Percentiles rank a stretch among this genome's conserved stretches.
These are phyloP conservation scores for Penicillium desertorum DNA, from an alignment of 495 filamentous ascomycete genomes.

Conservation along the genomic window DNA sequence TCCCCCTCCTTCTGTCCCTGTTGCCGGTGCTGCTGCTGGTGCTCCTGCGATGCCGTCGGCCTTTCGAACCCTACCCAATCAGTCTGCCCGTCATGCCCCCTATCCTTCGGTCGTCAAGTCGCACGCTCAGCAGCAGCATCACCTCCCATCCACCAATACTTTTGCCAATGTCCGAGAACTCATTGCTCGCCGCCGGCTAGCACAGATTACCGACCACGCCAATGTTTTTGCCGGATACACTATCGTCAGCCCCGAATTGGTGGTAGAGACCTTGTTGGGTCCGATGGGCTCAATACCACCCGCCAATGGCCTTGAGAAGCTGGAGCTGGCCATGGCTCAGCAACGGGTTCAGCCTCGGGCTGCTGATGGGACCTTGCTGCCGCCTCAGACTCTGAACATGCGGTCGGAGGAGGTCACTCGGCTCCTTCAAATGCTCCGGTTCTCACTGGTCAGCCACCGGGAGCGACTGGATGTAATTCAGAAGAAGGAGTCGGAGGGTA, in stretches of 20 bases:
- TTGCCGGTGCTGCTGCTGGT: slow-evolving; percentile 37
- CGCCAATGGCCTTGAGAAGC: slow-evolving; percentile 46
- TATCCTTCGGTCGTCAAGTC: slow-evolving; percentile 45
- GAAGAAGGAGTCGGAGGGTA: slow-evolving; percentile 44
- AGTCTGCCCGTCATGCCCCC: slow-evolving; percentile 45
- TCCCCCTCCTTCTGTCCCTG: slow-evolving; percentile 34
- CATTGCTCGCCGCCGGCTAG: slow-evolving; percentile 50
- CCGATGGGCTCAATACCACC: slow-evolving; percentile 50
- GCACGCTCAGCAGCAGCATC: slow-evolving; percentile 40
- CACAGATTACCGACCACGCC: slow-evolving; percentile 52
- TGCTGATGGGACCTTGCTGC: slow-evolving; percentile 43
- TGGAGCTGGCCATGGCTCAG: slow-evolving; percentile 51
- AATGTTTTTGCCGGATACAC: slow-evolving; percentile 51
- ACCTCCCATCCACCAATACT: slow-evolving; percentile 45
- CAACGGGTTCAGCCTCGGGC: slow-evolving; percentile 49
- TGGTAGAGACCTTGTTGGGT: slow-evolving; percentile 48
- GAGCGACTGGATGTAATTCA: slow-evolving; percentile 48
- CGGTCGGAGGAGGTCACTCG: slow-evolving; percentile 49
- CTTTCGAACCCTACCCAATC: slow-evolving; percentile 48
- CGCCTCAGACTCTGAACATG: slow-evolving; percentile 49
- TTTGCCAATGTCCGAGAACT: slow-evolving; percentile 51
- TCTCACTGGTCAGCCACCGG: slow-evolving; percentile 48
- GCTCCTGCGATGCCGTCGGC: slow-evolving; percentile 52
- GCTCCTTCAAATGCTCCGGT: slow-evolving; percentile 49
- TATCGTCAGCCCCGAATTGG: slow-evolving; percentile 49